Base-by-base conservation (phyloP, 2,329 filamentous ascomycete genomes). In the Ophiocordyceps camponoti-leonardi region DNA sequence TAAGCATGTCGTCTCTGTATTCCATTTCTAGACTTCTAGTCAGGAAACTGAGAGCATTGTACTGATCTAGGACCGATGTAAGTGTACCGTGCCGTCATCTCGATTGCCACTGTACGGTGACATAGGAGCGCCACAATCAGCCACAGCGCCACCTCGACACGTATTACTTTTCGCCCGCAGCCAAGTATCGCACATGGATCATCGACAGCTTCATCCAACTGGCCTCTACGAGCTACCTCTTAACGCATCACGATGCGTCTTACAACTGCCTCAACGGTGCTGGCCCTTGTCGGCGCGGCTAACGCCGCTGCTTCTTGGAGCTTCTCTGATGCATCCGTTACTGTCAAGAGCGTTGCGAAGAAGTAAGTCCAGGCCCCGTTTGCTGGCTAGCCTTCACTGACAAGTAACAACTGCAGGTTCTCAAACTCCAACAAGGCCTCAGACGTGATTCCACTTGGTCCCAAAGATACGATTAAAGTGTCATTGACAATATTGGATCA, bases 401-500 rank as follows among this genome's bases (percentile, higher is more conserved):
- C 23, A 58, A 48, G n/a, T n/a, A n/a, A n/a, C n/a, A n/a, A n/a
- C 45, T 23, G 44, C 54, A 86, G 81, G 47, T 70, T 87, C 52
- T 67, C 65, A 49, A 64, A 71, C 19, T 73, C 72, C 50, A 68
- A 73, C 10, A 73, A 78, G 18, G 69, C 88, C 50, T 65, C 75
- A 45, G 76, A 76, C 44, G 65, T 79, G 13, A 60, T 95, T 40
- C 63, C 71, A 12, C 69, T 96, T 50, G 76, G 78, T 50, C 64
- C 72, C 45, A 62, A 75, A 45, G 87, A 93, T 58, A 78, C 79
- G 40, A 69, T 96, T 58, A 94, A 92, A 68, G 67, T 98, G 52
- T 66, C 79, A 52, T 67, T 98, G 56, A 94, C 86, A 31, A 75
- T 86, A 10, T 82, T 83, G 60, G 86, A 94, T 57, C 80, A 76